Evolutionary conservation across 1,284 basidiomycete species (phyloP).

Genomic region (Ganoderma meredithae): DNA sequence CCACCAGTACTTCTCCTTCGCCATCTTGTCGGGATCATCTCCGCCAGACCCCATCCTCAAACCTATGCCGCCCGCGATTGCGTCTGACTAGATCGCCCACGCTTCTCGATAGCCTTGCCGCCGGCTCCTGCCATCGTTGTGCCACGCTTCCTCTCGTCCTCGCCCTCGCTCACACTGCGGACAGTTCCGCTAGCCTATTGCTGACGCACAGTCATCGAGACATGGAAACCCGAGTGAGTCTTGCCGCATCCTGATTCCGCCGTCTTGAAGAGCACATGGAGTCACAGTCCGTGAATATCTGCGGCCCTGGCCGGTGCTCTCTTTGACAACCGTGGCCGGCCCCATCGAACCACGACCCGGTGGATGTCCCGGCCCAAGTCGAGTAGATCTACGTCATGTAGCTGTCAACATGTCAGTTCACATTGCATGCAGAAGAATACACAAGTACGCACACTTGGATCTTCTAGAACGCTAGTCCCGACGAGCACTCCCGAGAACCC

Average conservation of each 20-base stretch:
- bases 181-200: background rate
- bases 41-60: background rate
- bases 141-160: background rate
- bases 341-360: background rate
- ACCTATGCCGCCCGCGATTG: no score
- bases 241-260: background rate
- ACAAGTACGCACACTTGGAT: background rate
- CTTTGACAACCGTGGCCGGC: slow-evolving; percentile 1
- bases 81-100: no score
- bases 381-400: background rate
- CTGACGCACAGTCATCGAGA: background rate
- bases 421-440: background rate
- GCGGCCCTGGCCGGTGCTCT: background rate
- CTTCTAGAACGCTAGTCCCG: background rate
- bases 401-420: background rate
- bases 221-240: background rate
- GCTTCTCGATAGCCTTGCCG: background rate
- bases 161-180: background rate
- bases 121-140: background rate
- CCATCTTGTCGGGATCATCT: background rate
- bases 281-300: background rate
- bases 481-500: background rate
- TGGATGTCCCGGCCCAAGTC: background rate
- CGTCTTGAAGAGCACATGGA: slow-evolving; percentile 1
- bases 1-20: slow-evolving; percentile 1